A percentile compares a stretch with the other conserved stretches of the same genome.
These are phyloP conservation scores for Sextonia rubra DNA, from an alignment of 164 flowering plant species.

Conservation along the genomic window DNA sequence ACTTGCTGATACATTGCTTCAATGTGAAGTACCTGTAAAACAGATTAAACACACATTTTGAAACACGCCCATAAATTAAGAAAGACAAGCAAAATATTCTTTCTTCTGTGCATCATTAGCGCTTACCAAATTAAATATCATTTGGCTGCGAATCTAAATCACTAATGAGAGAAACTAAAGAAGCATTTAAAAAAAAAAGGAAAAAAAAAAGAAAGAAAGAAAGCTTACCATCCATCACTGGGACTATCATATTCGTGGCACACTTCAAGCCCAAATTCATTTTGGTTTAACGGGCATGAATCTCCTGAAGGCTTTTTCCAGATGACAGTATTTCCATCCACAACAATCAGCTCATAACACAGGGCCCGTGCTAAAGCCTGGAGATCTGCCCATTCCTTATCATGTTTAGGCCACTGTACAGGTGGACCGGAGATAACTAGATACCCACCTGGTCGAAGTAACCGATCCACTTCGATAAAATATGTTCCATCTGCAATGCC, in stretches of 20 bases:
- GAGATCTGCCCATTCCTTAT: constrained; percentile 98
- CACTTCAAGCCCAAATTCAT: constrained; percentile 72
- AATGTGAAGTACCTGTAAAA: constrained; percentile 71
- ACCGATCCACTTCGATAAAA: constrained; percentile 85
- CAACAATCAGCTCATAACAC: constrained; percentile 88
- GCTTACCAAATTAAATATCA: background rate
- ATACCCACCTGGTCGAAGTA: constrained; percentile 95
- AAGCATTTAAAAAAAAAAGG: background rate
- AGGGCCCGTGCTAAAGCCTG: constrained; percentile 82
- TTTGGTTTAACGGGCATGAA: constrained; percentile 80
- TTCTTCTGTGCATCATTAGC: background rate
- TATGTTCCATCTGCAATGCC: constrained; percentile 83
- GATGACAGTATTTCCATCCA: constrained; percentile 92
- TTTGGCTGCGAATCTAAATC: background rate
- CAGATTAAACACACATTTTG: background rate
- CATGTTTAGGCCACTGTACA: constrained; percentile 95
- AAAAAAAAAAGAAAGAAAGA: too few species aligned
- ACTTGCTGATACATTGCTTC: constrained; percentile 71
- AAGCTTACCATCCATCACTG: constrained; percentile 75
- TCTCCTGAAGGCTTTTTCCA: constrained; percentile 89
- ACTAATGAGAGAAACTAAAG: background rate
- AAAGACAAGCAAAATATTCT: background rate
- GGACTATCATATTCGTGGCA: constrained; percentile 83
- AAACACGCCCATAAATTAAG: background rate
- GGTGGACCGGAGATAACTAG: constrained; percentile 96